Percentiles rank a stretch among this genome's conserved stretches.
Conservation (phyloP, 1,284 basidiomycete species). For the Wolfiporia cocos region DNA sequence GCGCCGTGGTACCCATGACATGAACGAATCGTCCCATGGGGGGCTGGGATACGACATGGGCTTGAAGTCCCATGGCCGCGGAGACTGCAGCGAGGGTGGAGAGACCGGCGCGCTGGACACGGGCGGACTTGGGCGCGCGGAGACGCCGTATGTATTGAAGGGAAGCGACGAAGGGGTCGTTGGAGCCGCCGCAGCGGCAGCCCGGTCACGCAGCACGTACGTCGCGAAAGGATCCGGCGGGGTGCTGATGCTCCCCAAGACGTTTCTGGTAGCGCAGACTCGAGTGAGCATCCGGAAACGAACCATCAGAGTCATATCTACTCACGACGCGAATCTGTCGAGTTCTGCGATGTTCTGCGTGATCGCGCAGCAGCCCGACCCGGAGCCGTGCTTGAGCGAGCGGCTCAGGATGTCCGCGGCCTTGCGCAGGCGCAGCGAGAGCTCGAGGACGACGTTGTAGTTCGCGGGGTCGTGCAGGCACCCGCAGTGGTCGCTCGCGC, state of each 20-base stretch:
- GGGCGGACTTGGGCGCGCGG: constrained; percentile 4
- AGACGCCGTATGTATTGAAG: constrained; percentile 9
- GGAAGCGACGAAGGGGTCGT: constrained; percentile 5
- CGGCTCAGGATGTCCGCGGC: constrained; percentile 49
- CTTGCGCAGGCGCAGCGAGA: constrained; percentile 54
- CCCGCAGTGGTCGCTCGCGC: constrained; percentile 39
- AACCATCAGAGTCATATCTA: constrained; percentile 5
- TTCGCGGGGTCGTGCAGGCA: constrained; percentile 47
- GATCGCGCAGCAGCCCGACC: constrained; percentile 38
- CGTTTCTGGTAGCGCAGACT: constrained; percentile 23
- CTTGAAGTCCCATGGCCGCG: constrained; percentile 27
- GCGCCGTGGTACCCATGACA: constrained; percentile 37
- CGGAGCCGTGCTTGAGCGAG: constrained; percentile 41
- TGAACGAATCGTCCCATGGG: constrained; percentile 37
- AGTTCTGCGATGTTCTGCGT: constrained; percentile 49
- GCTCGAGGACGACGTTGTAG: constrained; percentile 53
- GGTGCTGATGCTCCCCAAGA: constrained; percentile 29
- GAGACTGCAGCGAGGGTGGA: constrained; percentile 23
- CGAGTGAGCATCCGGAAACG: constrained; percentile 10
- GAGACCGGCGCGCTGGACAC: constrained; percentile 15
- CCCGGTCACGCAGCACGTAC: constrained; percentile 6
- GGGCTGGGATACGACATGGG: constrained; percentile 19
- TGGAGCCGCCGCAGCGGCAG: not conserved
- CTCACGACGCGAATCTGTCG: constrained; percentile 53
- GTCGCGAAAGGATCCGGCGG: constrained; percentile 15